Base-by-base conservation (phyloP, 495 filamentous ascomycete species). In the Jackrogersella minutella region DNA sequence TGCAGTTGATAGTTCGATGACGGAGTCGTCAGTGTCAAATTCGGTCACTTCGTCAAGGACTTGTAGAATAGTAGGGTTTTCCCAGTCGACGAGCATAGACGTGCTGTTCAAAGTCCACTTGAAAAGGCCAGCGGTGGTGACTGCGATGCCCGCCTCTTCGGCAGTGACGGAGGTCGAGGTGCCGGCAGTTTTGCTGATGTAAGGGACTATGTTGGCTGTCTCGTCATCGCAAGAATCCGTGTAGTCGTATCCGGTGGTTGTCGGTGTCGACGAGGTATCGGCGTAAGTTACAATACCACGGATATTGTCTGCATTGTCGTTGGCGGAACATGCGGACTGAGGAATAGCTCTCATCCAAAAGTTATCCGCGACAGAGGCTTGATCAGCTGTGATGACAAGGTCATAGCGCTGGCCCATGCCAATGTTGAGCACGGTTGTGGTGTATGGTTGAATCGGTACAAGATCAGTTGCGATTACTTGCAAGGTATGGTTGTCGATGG, bases 371-470 rank as follows among this genome's bases (percentile, higher is more conserved):
- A 61, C 57, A 1, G 55, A 49, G 17, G 56, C 60, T 52, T 84
- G 78, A 58, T 87, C 77, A 9, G 88, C 88, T 33, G 77, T 80
- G 21, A 91, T 80, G 39, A 92, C 79, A 11, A 91, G 72, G 60
- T 91, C 84, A 73, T 90, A 89, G 33, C 89, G 82, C 74, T 92
- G 87, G 5, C 85, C 89, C 71, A 91, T 91, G 28, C 72, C 85
- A 51, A 92, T 79, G 22, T 77, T 68, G 10, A 90, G 36, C 7
- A 77, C 70, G 8, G 75, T 66, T 22, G 76, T 76, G 21, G 68
- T 63, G 36, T 79, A 86, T 0, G 84, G 84, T 3, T 69, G 63
- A 49, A 87, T 77, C 9, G 82, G 81, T 9, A 82, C 76, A 30
- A 79, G 78, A 62, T 85, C 82, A 34, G 57, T 69, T 14, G 79